Evolutionary conservation across 2,329 filamentous ascomycete genomes (phyloP).

Genomic region (Gaeumannomyces sp.): DNA sequence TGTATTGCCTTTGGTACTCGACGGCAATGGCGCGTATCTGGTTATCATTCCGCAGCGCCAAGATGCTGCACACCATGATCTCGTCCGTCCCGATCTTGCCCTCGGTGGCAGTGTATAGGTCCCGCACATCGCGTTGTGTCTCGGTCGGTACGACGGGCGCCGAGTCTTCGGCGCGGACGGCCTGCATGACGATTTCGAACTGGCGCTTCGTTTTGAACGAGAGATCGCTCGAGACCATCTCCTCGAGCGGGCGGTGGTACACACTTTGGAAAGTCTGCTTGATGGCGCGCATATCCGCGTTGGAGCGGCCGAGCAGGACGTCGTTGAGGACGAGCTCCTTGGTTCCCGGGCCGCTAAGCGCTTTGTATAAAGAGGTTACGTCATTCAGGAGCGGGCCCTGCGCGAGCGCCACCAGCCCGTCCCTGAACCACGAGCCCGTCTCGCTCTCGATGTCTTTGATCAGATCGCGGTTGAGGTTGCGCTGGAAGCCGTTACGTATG

Average conservation of each 20-base stretch:
- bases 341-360: constrained; percentile 75
- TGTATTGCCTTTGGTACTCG: constrained; percentile 68
- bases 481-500: constrained; percentile 60
- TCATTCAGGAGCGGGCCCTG: constrained; percentile 77
- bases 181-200: constrained; percentile 75
- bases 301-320: constrained; percentile 72
- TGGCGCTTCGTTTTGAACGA: constrained; percentile 81
- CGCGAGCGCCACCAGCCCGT: constrained; percentile 67
- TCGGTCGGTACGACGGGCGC: constrained; percentile 66
- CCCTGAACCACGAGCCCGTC: constrained; percentile 66
- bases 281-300: constrained; percentile 84
- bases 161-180: constrained; percentile 70
- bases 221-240: constrained; percentile 69
- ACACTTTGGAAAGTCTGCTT: constrained; percentile 68
- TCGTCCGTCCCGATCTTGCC: constrained; percentile 68
- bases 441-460: constrained; percentile 72
- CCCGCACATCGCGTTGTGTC: constrained; percentile 68
- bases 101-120: constrained; percentile 72
- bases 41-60: constrained; percentile 69
- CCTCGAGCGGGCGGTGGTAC: constrained; percentile 61
- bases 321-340: constrained; percentile 85
- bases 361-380: constrained; percentile 60
- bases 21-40: constrained; percentile 78
- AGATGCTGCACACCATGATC: constrained; percentile 69
- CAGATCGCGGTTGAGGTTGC: constrained; percentile 60